Conservation (phyloP, 192 early-diverging fungal genomes). For the Polychytrium aggregatum region DNA sequence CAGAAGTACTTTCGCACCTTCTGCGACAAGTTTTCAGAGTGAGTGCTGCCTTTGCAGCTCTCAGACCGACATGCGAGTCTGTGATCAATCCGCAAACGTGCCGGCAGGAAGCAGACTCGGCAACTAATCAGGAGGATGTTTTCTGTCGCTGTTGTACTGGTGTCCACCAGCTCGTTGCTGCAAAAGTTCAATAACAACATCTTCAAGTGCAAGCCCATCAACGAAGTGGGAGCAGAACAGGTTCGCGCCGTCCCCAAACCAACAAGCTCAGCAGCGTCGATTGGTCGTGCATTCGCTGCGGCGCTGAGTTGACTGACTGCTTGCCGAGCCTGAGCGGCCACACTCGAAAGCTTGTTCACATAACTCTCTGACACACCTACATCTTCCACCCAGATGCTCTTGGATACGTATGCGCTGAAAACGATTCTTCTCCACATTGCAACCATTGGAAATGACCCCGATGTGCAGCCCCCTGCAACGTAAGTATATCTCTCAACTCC, state of each 20-base stretch:
- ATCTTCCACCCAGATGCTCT: slow-evolving; percentile 64
- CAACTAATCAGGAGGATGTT: no score
- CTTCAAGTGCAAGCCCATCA: slow-evolving; percentile 65
- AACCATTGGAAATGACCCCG: slow-evolving; percentile 41
- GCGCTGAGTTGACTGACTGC: no score
- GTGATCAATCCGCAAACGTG: not conserved
- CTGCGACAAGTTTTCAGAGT: slow-evolving; percentile 89
- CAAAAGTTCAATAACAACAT: slow-evolving; percentile 59
- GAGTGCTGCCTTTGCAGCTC: slow-evolving; percentile 14
- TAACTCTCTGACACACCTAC: no score
- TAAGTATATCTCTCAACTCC: no score
- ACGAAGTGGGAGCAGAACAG: slow-evolving; percentile 94
- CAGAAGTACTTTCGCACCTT: slow-evolving; percentile 75
- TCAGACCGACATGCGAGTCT: not conserved
- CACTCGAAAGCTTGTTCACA: no score
- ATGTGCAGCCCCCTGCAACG: slow-evolving; percentile 36
- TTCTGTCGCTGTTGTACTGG: no score
- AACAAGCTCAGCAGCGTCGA: no score
- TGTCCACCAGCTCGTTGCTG: slow-evolving; percentile 66
- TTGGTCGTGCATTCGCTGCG: no score
- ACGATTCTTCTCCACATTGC: slow-evolving; percentile 67
- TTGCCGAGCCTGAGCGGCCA: no score
- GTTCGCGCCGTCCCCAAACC: slow-evolving; percentile 13
- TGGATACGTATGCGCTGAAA: slow-evolving; percentile 91
- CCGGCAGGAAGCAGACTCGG: no score